Base-by-base conservation (phyloP, 192 early-diverging fungal species). In the Coemansia sp. region DNA sequence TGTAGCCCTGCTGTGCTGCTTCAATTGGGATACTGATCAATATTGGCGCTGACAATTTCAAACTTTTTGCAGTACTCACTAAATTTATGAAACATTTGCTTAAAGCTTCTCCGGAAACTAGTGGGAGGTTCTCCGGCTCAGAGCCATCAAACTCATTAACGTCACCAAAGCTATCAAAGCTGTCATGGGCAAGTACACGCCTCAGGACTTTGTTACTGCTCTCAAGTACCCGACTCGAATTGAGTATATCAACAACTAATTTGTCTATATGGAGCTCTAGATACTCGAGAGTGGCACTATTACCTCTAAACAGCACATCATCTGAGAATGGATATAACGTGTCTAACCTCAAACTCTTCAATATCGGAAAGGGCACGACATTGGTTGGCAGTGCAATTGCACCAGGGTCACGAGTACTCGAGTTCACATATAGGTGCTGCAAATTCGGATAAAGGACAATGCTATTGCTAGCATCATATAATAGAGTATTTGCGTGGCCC, bases 271-370 rank as follows among this genome's bases (percentile, higher is more conserved):
- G 1, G n/a, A 58, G 37, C 19, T 11, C 2, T 10, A 65, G 25
- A 40, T 54, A 54, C 17, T 65, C 63, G 15, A 65, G 24, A 14
- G 63, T 56, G 3, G 38, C 46, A 29, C 24, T 31, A 36, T 65
- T 56, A 2, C 63, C 63, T 22, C 49, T 46, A 22, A 65, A 56
- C 24, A 65, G 49, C 15, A 54, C 51, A 41, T 65, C 39, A 54
- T 65, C 20, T 10, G 19, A 39, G 27, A 56, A 65, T 22, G 51
- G 47, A 14, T 65, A 65, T 1, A 41, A 35, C 7, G 51, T 39
- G 6, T 31, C 3, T 0, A 51, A 22, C 6, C 12, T 27, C 22
- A 65, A 47, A 6, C 5, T 14, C n/a, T 24, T 22, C 22, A 65
- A 46, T n/a, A 15, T 31, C 3, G 63, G 63, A 56, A 65, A 65